Base-by-base conservation (phyloP, 202 grass and related monocot species). In the Dendrocalamus latiflorus region DNA sequence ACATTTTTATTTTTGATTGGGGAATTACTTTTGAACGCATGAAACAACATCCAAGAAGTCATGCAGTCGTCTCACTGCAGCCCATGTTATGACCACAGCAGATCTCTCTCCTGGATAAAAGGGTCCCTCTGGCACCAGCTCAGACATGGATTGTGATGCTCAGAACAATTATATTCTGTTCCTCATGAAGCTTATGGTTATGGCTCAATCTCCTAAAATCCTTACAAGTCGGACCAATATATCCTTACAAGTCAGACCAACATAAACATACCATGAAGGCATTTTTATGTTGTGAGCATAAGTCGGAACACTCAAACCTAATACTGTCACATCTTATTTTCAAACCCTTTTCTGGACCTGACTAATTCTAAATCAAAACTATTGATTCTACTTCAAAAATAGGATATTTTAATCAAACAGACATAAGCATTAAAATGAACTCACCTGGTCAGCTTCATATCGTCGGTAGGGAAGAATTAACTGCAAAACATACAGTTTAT, bases 401-500 rank as follows among this genome's bases (percentile, higher is more conserved):
- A 73, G 44, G 39, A 69, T 68, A 79, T 64, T 60, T 82, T 61
- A 47, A 49, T 43, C 50, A 64, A 55, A 70, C 42, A 80, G 41
- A 64, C 6, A 68, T 15, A 84, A 76, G 54, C 37, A 54, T 18
- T 34, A 83, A 82, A 71, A 11, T 63, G 64, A 62, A 64, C 82
- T 90, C 81, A 98, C 96, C 83, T 99, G 96, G 56, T 99, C 87
- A 85, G 93, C 87, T 74, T 94, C 96, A 81, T 94, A 99, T 20
- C 91, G 83, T 65, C 74, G 76, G 58, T 96, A 96, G 20, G 96
- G 96, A 78, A 99, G 88, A 76, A 99, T 99, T 79, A 92, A 68
- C 96, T 99, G 83, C 81, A 92, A 60, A 69, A 76, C 20, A 18
- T 65, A 82, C 5, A 78, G 15, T 78, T 24, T 48, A 78, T 86